Conservation (phyloP, 345 rosid species). For the Eucalyptus guilfoylei region DNA sequence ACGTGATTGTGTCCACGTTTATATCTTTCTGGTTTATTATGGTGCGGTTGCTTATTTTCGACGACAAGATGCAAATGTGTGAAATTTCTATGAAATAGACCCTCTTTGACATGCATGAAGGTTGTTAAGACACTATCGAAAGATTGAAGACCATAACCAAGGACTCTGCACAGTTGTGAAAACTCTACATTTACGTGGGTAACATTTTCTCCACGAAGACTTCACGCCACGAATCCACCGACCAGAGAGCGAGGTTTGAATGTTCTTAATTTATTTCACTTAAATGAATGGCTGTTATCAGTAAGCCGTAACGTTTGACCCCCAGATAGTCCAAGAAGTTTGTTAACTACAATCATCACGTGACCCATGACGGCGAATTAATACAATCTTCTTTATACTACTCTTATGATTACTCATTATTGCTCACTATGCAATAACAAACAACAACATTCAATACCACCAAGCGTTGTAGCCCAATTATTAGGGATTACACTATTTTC, state of each 20-base stretch:
- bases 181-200: neutral
- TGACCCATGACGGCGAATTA: neutral
- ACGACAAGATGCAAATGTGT: neutral
- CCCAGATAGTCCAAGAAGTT: neutral
- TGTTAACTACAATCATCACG: neutral
- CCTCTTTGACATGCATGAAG: neutral
- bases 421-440: neutral
- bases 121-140: neutral
- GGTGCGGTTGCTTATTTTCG: neutral
- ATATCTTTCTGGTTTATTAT: neutral
- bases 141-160: neutral
- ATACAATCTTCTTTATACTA: neutral
- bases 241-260: neutral
- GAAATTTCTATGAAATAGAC: neutral
- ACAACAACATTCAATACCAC: neutral
- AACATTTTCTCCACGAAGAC: neutral
- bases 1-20: neutral
- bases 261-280: neutral
- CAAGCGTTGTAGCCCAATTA: neutral
- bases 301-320: neutral
- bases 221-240: too few species aligned
- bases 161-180: neutral
- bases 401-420: neutral
- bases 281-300: neutral
- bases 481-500: neutral